Evolutionary conservation across 495 filamentous ascomycete genomes (phyloP).

Genomic region (Hypoxylon cercidicola): DNA sequence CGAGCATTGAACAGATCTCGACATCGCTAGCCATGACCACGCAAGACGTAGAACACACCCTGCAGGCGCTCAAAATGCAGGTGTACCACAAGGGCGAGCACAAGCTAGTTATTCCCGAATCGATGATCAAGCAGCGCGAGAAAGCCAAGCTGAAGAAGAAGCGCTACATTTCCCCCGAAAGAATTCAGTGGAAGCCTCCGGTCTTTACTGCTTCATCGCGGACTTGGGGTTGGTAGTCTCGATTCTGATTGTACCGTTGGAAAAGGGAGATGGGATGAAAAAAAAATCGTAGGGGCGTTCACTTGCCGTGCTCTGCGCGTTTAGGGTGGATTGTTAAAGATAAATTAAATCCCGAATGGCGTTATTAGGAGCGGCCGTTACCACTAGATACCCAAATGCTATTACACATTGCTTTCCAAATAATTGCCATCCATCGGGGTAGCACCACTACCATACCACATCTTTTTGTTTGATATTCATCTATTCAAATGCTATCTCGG

Average conservation of each 20-base stretch:
- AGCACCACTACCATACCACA: too few species aligned
- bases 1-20: slow-evolving; percentile 84
- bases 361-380: too few species aligned
- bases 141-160: slow-evolving; percentile 76
- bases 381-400: slow-evolving; percentile 22
- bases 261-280: background rate
- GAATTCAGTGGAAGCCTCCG: slow-evolving; percentile 93
- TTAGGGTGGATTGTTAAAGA: too few species aligned
- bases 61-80: slow-evolving; percentile 93
- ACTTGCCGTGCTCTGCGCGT: too few species aligned
- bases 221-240: slow-evolving; percentile 90
- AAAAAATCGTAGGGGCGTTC: too few species aligned
- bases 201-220: slow-evolving; percentile 88
- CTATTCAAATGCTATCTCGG: too few species aligned
- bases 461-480: too few species aligned
- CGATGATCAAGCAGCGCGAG: slow-evolving; percentile 75
- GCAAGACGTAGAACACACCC: slow-evolving; percentile 90
- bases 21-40: slow-evolving; percentile 89
- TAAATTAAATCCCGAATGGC: too few species aligned
- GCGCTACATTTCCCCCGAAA: slow-evolving; percentile 76
- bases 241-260: background rate
- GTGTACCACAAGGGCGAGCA: slow-evolving; percentile 94
- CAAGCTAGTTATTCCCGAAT: slow-evolving; percentile 84
- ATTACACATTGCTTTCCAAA: background rate
- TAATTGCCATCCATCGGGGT: too few species aligned